phyloP scores from a whole-genome alignment of 1,284 basidiomycete species.

The Vanrija sp. region DNA sequence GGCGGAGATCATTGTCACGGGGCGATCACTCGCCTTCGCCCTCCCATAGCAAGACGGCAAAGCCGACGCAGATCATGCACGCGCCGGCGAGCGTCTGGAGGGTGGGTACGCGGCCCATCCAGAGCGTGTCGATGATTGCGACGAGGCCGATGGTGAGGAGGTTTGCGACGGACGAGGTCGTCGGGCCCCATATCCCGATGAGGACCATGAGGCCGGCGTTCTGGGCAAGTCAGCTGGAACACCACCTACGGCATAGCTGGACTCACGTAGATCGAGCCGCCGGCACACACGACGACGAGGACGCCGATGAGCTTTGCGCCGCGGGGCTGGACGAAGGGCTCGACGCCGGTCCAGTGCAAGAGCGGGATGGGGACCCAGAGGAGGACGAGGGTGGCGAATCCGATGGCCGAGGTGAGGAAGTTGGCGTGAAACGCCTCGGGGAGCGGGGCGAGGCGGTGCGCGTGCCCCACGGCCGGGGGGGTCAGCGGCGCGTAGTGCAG shows the following conservation, averaged over 20 bases:
- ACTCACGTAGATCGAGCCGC: slow-evolving; percentile 45
- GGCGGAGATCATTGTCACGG: background rate
- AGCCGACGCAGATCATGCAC: slow-evolving; percentile 44
- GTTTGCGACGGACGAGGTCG: slow-evolving; percentile 46
- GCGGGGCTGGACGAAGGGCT: slow-evolving; percentile 35
- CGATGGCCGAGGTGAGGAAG: slow-evolving; percentile 46
- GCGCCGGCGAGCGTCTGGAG: slow-evolving; percentile 43
- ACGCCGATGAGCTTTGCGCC: slow-evolving; percentile 19
- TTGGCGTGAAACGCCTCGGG: slow-evolving; percentile 47
- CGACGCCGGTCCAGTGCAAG: slow-evolving; percentile 37
- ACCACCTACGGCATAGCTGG: background rate
- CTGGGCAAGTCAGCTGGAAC: slow-evolving; percentile 17
- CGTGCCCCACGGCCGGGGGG: background rate
- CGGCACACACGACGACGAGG: slow-evolving; percentile 31
- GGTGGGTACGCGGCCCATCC: slow-evolving; percentile 36
- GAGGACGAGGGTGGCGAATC: slow-evolving; percentile 38
- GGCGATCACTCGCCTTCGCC: slow-evolving; percentile 33
- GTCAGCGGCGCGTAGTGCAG: background rate
- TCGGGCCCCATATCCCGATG: slow-evolving; percentile 49
- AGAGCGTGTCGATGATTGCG: slow-evolving; percentile 43
- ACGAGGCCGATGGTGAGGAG: slow-evolving; percentile 48
- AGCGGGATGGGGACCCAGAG: slow-evolving; percentile 45
- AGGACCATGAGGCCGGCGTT: slow-evolving; percentile 50
- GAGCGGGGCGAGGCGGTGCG: slow-evolving; percentile 18
- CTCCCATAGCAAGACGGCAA: slow-evolving; percentile 45